A percentile compares a stretch with the other conserved stretches of the same genome.
These are phyloP conservation scores for Nicotiana benthamiana DNA, from an alignment of 257 asterid species.

Conservation along the genomic window DNA sequence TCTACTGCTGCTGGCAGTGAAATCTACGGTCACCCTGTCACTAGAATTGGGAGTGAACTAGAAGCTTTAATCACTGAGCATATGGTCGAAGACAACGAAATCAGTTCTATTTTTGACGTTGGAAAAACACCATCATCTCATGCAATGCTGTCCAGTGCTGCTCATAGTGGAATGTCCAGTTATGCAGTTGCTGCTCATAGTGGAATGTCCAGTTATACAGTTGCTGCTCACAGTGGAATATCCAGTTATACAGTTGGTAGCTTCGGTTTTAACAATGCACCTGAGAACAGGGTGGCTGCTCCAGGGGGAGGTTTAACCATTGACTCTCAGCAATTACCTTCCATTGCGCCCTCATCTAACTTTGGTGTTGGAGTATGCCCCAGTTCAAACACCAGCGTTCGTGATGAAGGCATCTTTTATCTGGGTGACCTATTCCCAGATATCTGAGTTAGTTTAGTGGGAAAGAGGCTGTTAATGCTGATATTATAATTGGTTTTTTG, in stretches of 20 bases:
- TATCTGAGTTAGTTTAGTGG: not conserved
- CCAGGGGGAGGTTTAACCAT: not conserved
- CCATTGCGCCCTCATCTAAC: not conserved
- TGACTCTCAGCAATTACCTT: not conserved
- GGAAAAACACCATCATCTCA: not conserved
- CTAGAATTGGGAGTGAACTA: not conserved
- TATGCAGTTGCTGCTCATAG: not conserved
- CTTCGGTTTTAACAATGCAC: not conserved
- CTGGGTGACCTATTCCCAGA: not conserved
- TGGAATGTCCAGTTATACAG: not conserved
- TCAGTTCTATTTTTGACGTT: not conserved
- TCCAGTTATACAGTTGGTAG: not conserved
- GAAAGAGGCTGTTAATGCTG: not conserved
- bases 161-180: not conserved
- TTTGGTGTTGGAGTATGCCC: not conserved
- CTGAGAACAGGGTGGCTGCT: not conserved
- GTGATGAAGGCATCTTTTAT: not conserved
- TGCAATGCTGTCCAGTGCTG: not conserved
- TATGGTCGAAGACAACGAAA: not conserved
- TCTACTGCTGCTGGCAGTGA: not conserved
- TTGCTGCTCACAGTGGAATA: not conserved
- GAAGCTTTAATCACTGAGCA: not conserved
- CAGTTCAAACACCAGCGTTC: not conserved
- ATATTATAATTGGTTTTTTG: not conserved
- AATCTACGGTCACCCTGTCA: not conserved